These are phyloP conservation scores for Paracorniculantispora psalliotae DNA, from an alignment of 2,329 filamentous ascomycete genomes.

Conservation along the genomic window DNA sequence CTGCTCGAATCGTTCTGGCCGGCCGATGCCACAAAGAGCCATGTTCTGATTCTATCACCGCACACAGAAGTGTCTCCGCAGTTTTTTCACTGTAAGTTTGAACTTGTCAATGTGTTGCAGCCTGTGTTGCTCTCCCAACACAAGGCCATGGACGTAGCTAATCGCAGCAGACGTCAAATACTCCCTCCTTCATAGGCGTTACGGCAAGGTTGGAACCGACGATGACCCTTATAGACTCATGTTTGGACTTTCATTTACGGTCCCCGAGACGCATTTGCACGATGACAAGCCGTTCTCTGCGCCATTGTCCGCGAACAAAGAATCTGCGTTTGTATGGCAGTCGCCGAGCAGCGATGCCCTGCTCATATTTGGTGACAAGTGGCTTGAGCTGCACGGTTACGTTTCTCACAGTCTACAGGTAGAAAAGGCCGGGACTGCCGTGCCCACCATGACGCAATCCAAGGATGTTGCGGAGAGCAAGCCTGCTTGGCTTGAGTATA, in stretches of 20 bases:
- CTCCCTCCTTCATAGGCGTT: conserved; percentile 67
- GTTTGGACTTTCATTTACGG: conserved; percentile 74
- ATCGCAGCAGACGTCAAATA: conserved; percentile 63
- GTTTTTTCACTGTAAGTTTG: conserved; percentile 72
- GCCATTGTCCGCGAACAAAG: conserved; percentile 31
- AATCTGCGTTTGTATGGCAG: conserved; percentile 74
- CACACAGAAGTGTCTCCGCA: conserved; percentile 73
- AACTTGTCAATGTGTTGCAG: no score
- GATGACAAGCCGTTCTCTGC: conserved; percentile 51
- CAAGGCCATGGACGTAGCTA: conserved; percentile 13
- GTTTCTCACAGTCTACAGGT: conserved; percentile 57
- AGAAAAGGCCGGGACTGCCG: conserved; percentile 30
- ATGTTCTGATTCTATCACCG: conserved; percentile 80
- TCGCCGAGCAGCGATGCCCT: conserved; percentile 76
- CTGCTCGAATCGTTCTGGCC: conserved; percentile 91
- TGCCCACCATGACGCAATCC: conserved; percentile 37
- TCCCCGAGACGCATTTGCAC: conserved; percentile 61
- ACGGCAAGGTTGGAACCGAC: conserved; percentile 50
- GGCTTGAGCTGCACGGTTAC: conserved; percentile 80
- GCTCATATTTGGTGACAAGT: conserved; percentile 79
- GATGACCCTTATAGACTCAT: conserved; percentile 50
- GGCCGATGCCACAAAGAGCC: conserved; percentile 53
- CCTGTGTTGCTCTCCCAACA: no score
- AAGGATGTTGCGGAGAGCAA: conserved; percentile 63
- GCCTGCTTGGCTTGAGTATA: conserved; percentile 74